Base-by-base conservation (phyloP, 768 basidiomycete species). In the Mrakia hoshinonis region DNA sequence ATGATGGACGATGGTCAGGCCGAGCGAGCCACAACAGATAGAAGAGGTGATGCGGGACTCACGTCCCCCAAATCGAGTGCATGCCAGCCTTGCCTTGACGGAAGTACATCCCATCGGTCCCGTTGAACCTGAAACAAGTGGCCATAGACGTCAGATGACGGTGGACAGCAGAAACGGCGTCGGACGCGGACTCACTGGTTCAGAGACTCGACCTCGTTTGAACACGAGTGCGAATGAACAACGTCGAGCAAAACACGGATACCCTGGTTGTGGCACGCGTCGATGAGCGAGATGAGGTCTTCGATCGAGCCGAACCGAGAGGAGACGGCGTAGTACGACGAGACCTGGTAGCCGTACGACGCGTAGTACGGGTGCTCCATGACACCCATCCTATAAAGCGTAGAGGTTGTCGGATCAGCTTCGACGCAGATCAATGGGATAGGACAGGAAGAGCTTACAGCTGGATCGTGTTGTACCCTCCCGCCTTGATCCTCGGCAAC, bases 61-160 rank as follows among this genome's bases (percentile, higher is more conserved):
- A 73, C 72, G 72, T 73, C n/a, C 72, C 72, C 72, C 72, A 73
- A 7, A 69, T 55, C 22, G 72, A 55, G 60, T 73, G 72, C 3
- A 22, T 13, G 0, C 72, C 72, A 4, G 52, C 49, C 24, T 13
- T 15, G 13, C 70, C 63, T 34, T 67, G 13, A 1, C 65, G 20
- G 31, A 72, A 72, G 64, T 72, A 72, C 70, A 66, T 65, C 6
- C 52, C 65, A 4, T 55, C 58, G 4, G 64, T 65, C 0, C 70
- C 70, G 24, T 73, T 73, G 72, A 73, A 73, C 51, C 72, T 68
- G n/a, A 18, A 20, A 24, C 20, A 26, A 24, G 36, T 10, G 22
- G 24, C 46, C 5, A 24, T 2, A 36, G 49, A 29, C 51, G 29
- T 54, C n/a, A 22, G 38, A 29, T 24, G 22, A 22, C 43, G 34